Conservation (phyloP, 768 basidiomycete species). For the Cyclocybe cylindracea region DNA sequence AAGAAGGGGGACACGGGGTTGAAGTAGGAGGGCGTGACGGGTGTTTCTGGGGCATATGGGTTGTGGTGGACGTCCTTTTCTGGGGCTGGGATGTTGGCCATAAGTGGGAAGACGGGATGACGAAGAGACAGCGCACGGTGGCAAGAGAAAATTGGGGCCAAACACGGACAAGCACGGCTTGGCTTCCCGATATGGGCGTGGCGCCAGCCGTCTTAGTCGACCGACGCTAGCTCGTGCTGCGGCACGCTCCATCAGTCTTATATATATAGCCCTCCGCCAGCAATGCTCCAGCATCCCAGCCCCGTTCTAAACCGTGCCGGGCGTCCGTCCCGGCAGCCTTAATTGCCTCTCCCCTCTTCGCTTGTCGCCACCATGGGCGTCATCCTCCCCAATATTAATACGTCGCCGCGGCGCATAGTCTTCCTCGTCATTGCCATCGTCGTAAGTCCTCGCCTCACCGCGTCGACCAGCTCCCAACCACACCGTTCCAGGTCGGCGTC, state of each 20-base stretch:
- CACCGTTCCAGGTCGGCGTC: slow-evolving; percentile 44
- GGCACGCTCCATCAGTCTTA: background rate
- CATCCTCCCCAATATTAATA: slow-evolving; percentile 16
- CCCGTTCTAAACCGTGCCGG: slow-evolving; percentile 8
- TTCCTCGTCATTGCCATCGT: slow-evolving; percentile 45
- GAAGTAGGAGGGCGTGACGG: slow-evolving; percentile 38
- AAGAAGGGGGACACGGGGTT: slow-evolving; percentile 59
- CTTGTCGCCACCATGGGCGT: slow-evolving; percentile 15
- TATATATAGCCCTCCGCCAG: background rate
- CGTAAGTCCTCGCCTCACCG: slow-evolving; percentile 32
- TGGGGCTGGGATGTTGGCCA: slow-evolving; percentile 46
- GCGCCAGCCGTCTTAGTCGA: too few species aligned
- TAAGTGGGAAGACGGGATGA: slow-evolving; percentile 22
- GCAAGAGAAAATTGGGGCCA: slow-evolving; percentile 39
- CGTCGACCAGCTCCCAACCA: background rate
- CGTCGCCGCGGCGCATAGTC: slow-evolving; percentile 64
- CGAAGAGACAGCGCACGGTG: slow-evolving; percentile 24
- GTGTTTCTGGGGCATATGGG: slow-evolving; percentile 34
- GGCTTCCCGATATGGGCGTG: background rate
- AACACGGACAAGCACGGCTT: slow-evolving; percentile 30
- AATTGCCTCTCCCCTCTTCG: background rate
- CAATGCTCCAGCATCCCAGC: background rate
- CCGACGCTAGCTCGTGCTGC: background rate
- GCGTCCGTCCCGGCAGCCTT: slow-evolving; percentile 1
- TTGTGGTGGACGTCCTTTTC: slow-evolving; percentile 45